phyloP scores from a whole-genome alignment of 2,329 filamentous ascomycete species.

The Pyrenophora graminea region DNA sequence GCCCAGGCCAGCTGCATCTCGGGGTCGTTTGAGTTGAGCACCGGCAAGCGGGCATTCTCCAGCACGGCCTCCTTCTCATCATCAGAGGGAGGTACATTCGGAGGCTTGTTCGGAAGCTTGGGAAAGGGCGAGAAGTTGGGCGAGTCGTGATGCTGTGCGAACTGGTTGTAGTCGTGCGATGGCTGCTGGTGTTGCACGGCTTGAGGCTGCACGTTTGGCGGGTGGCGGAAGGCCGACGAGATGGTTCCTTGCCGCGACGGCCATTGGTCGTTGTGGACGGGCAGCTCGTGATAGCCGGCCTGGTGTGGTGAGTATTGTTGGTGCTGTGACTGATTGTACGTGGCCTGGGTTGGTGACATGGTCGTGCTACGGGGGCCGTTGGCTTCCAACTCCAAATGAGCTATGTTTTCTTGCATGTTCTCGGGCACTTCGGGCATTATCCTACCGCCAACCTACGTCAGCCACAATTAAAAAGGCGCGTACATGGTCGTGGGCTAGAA shows the following conservation, averaged over 20 bases:
- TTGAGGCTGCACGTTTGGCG: slow-evolving; percentile 42
- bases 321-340: slow-evolving; percentile 32
- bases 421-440: slow-evolving; percentile 94
- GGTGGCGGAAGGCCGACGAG: slow-evolving; percentile 44
- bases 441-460: slow-evolving; percentile 56
- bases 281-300: slow-evolving; percentile 36
- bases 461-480: slow-evolving; percentile 32
- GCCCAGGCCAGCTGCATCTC: slow-evolving; percentile 98
- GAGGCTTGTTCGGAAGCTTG: slow-evolving; percentile 73
- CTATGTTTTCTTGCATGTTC: slow-evolving; percentile 94
- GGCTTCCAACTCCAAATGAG: slow-evolving; percentile 85
- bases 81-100: slow-evolving; percentile 90
- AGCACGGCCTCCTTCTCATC: slow-evolving; percentile 91
- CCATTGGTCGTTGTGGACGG: slow-evolving; percentile 32
- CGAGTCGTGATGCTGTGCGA: slow-evolving; percentile 53
- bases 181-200: slow-evolving; percentile 31
- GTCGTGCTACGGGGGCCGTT: slow-evolving; percentile 48
- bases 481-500: slow-evolving; percentile 26
- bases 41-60: slow-evolving; percentile 79
- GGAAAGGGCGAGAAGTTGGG: slow-evolving; percentile 93
- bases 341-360: slow-evolving; percentile 35
- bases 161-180: slow-evolving; percentile 47
- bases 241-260: slow-evolving; percentile 43
- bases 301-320: slow-evolving; percentile 36
- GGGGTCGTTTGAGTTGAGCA: slow-evolving; percentile 91